Evolutionary conservation across 352 stramenopile species (phyloP), one percentile per base, ranked within the genome.

Genomic region (Pythium pyrilobum): DNA sequence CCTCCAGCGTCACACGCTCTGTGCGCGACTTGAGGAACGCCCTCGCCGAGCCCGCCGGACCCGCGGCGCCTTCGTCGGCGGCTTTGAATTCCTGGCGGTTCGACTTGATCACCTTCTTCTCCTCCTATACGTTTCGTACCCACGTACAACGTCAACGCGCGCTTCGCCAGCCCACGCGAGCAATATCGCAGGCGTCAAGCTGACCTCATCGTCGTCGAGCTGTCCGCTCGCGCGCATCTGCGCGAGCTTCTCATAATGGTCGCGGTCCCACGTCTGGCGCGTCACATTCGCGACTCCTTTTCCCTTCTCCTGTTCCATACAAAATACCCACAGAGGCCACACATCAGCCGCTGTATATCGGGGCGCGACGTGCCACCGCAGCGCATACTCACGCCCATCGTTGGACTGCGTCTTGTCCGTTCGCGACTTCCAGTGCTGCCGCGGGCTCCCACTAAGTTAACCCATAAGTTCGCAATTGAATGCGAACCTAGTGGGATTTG

Each of bases 181-280:
- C 5, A 9, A 31, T 21, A 20, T 18, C 16, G 6, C 15, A 16
- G 24, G 10, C 34, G 21, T 10, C 11, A 18, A 27, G 18, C 28
- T 12, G 40, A 85, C 77, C 62, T 78, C 61, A 25, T 78, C 44
- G 44, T 81, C 69, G 16, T 71, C 62, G 27, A 95, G 51, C 56
- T 84, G 72, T 1, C 84, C 84, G 18, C 72, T 84, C 31, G 80
- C 84, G 31, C 84, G 81, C 37, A 91, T 57, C 69, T 88, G 56
- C 24, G 85, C 85, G 21, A 85, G 74, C 61, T 88, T 76, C 60
- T 85, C 85, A 47, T 89, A 95, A 55, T 89, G 68, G 23, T 62
- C 79, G 37, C 58, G 64, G 56, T 95, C 82, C 85, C 85, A 95
- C 51, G 85, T 93, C 66, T 89, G 81, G 12, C 85, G 81, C 51